Base-by-base conservation (phyloP, 192 early-diverging fungal genomes). In the Umbelopsis isabellina region DNA sequence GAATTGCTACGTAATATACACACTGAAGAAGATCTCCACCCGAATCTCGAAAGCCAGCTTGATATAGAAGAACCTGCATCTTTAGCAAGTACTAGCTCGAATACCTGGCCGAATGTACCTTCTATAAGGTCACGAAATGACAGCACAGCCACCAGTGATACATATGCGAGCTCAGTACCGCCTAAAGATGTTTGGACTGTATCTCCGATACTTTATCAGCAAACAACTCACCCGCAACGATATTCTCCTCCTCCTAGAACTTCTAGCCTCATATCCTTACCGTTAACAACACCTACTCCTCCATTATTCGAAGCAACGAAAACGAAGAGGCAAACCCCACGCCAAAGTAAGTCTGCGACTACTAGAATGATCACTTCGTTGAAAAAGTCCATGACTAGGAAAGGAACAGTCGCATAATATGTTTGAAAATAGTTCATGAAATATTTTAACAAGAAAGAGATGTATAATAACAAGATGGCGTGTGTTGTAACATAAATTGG, bases 361-460 rank as follows among this genome's bases (percentile, higher is more conserved):
- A 61, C 55, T 18, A 22, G 55, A 16, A 61, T 61, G 55, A 61
- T 61, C 27, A 61, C 55, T 33, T n/a, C 55, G 10, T 30, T 61
- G 4, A 61, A 61, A 35, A 61, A 33, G 30, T 33, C 55, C 12
- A 35, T 61, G 5, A n/a, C 55, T 16, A 22, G 55, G 16, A 61
- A 30, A 35, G 55, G 55, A 35, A 25, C 25, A 18, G 10, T 6
- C 18, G 12, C 27, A 3, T 61, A n/a, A 61, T 27, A 27, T 7
- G 25, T 41, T 41, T 61, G 30, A n/a, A 27, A 52, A 61, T 61
- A 61, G 55, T 35, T 37, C 37, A 21, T 20, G 18, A 49, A 49
- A 16, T 61, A 61, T 18, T n/a, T 27, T 61, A 11, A n/a, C 27
- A 25, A 30, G 55, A n/a, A 35, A 30, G 27, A 18, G 5, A 33